These are phyloP conservation scores for Trichoderma sp. DNA, from an alignment of 2,329 filamentous ascomycete species.

Conservation along the genomic window DNA sequence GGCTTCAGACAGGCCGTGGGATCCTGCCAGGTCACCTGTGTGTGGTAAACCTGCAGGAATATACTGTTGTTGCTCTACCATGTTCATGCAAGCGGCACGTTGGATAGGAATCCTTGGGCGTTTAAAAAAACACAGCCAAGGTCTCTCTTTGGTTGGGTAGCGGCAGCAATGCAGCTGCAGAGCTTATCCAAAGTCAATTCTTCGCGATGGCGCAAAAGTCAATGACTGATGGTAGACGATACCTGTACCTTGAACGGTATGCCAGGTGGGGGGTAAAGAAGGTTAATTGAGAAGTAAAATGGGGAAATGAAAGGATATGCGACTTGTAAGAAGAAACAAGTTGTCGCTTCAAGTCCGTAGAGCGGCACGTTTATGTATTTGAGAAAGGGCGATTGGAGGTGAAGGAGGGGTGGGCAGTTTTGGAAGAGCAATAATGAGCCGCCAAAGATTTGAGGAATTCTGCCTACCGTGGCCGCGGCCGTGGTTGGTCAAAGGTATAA, in stretches of 20 bases:
- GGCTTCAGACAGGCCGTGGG: conserved; percentile 31
- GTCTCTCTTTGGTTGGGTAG: background rate
- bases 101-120: conserved; percentile 17
- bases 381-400: conserved; percentile 24
- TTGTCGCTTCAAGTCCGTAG: conserved; percentile 25
- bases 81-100: conserved; percentile 30
- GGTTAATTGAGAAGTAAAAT: background rate
- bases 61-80: conserved; percentile 41
- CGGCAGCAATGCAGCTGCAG: background rate
- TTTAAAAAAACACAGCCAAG: background rate
- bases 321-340: background rate
- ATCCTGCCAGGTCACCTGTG: conserved; percentile 34
- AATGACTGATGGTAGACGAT: background rate
- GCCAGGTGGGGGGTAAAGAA: background rate
- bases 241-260: background rate
- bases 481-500: conserved; percentile 26
- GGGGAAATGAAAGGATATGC: background rate
- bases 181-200: background rate
- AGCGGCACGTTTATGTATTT: conserved; percentile 31
- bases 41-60: conserved; percentile 37
- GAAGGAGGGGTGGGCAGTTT: conserved; percentile 16
- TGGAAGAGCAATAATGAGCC: conserved; percentile 28
- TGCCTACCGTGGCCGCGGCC: conserved; percentile 36
- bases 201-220: background rate
- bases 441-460: conserved; percentile 20